Evolutionary conservation across 495 filamentous ascomycete species (phyloP).

Genomic region (Podospora comata): DNA sequence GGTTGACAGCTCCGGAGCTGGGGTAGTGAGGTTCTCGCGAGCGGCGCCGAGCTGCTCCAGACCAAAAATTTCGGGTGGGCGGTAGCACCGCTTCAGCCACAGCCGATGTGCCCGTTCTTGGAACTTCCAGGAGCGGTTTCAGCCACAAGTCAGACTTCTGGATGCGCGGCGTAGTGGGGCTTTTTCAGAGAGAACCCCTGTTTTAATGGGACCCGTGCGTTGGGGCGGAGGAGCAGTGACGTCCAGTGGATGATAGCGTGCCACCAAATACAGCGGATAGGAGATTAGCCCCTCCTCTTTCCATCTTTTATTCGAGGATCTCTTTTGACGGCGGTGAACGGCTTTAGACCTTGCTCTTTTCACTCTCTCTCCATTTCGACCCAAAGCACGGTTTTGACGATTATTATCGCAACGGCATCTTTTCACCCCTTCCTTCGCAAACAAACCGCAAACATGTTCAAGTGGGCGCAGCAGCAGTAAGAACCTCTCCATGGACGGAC

Average conservation of each 20-base stretch:
- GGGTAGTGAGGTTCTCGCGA: background rate
- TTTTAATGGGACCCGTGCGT: background rate
- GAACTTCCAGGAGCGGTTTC: background rate
- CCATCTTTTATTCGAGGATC: constrained; percentile 21
- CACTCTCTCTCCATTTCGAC: constrained; percentile 14
- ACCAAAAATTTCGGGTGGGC: constrained; percentile 17
- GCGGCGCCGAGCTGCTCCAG: constrained; percentile 4
- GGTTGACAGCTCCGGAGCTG: background rate
- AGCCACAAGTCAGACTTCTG: constrained; percentile 3
- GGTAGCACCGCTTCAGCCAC: constrained; percentile 21
- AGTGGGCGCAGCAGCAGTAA: constrained; percentile 50
- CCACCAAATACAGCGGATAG: constrained; percentile 6
- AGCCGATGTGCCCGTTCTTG: constrained; percentile 3
- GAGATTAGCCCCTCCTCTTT: constrained; percentile 15
- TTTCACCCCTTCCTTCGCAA: constrained; percentile 14
- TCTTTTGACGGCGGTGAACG: constrained; percentile 31
- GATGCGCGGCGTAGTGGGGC: background rate
- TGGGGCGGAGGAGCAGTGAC: constrained; percentile 17
- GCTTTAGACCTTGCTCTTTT: constrained; percentile 9
- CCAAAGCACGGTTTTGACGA: constrained; percentile 6
- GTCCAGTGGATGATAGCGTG: constrained; percentile 14
- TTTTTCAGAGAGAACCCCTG: background rate
- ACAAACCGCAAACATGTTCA: constrained; percentile 43
- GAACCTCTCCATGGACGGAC: constrained; percentile 12
- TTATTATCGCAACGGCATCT: constrained; percentile 1